These are phyloP conservation scores for Potentilla sterilis DNA, from an alignment of 306 rosid species.

Conservation along the genomic window DNA sequence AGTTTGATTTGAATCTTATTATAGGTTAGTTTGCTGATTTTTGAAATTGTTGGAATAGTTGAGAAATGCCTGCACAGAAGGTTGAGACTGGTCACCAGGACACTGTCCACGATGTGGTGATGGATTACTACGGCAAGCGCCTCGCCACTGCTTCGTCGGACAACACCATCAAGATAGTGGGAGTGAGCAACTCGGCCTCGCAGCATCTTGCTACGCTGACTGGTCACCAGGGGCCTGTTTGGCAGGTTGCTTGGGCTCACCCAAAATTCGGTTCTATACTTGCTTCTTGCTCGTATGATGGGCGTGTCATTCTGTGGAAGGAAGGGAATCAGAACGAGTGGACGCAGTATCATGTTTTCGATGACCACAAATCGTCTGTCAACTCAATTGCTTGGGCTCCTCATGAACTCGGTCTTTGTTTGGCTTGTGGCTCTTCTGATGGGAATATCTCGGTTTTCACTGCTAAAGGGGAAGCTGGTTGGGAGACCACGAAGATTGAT, in stretches of 20 bases:
- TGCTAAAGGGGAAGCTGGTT: constrained; percentile 68
- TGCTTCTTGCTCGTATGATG: constrained; percentile 77
- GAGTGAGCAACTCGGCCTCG: constrained; percentile 66
- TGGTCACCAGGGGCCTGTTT: constrained; percentile 85
- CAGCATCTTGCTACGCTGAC: constrained; percentile 72
- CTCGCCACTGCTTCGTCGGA: constrained; percentile 82
- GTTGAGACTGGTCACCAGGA: constrained; percentile 86
- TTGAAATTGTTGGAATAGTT: neutral
- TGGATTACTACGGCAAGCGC: constrained; percentile 88
- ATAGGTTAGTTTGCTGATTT: neutral
- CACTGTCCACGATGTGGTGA: constrained; percentile 65
- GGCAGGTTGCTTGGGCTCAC: constrained; percentile 87
- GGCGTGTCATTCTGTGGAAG: constrained; percentile 74
- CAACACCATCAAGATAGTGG: constrained; percentile 78
- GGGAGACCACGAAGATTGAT: constrained; percentile 72
- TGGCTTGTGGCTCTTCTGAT: constrained; percentile 87
- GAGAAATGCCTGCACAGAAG: constrained; percentile 66
- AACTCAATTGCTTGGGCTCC: constrained; percentile 87
- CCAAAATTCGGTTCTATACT: constrained; percentile 75
- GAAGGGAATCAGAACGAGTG: constrained; percentile 83
- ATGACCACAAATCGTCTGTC: constrained; percentile 71
- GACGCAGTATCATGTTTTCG: constrained; percentile 68
- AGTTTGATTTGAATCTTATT: neutral
- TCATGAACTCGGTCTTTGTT: constrained; percentile 71
- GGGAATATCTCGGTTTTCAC: constrained; percentile 79